Evolutionary conservation across 2,329 filamentous ascomycete species (phyloP).

Genomic region (Westerdykella sp.): DNA sequence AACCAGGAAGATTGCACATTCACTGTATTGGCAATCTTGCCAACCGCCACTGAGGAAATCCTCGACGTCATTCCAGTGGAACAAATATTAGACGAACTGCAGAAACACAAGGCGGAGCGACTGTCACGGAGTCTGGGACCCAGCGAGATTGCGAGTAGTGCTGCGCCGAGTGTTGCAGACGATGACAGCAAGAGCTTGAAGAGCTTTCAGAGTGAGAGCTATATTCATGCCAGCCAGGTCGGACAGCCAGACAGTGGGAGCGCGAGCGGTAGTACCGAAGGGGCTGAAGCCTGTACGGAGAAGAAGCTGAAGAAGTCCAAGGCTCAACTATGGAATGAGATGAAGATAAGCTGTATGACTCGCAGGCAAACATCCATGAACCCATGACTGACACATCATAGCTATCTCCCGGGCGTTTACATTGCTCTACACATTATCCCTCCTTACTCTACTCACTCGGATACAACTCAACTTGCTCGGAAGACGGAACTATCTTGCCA

Average conservation of each 20-base stretch:
- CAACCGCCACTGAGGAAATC: slow-evolving; percentile 85
- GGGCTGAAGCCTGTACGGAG: slow-evolving; percentile 41
- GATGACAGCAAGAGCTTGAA: slow-evolving; percentile 74
- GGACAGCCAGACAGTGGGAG: slow-evolving; percentile 47
- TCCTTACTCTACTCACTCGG: slow-evolving; percentile 85
- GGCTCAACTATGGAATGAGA: slow-evolving; percentile 91
- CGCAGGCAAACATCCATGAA: not conserved
- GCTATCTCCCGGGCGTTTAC: slow-evolving; percentile 89
- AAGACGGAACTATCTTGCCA: slow-evolving; percentile 89
- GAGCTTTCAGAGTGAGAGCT: slow-evolving; percentile 75
- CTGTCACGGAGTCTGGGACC: slow-evolving; percentile 53
- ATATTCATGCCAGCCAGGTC: slow-evolving; percentile 74
- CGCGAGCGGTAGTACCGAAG: slow-evolving; percentile 29
- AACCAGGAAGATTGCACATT: slow-evolving; percentile 99
- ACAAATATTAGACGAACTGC: slow-evolving; percentile 84
- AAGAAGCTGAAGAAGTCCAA: slow-evolving; percentile 68
- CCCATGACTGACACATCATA: slow-evolving; percentile 36
- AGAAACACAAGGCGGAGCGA: slow-evolving; percentile 80
- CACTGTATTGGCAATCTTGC: slow-evolving; percentile 90
- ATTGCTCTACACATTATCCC: slow-evolving; percentile 80
- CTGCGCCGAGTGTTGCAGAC: slow-evolving; percentile 58
- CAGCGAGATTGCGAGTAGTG: slow-evolving; percentile 53
- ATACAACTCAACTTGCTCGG: slow-evolving; percentile 96
- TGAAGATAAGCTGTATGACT: slow-evolving; percentile 79
- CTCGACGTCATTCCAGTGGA: slow-evolving; percentile 85